phyloP scores from a whole-genome alignment of 2,329 filamentous ascomycete species.

The Fusarium sp. region DNA sequence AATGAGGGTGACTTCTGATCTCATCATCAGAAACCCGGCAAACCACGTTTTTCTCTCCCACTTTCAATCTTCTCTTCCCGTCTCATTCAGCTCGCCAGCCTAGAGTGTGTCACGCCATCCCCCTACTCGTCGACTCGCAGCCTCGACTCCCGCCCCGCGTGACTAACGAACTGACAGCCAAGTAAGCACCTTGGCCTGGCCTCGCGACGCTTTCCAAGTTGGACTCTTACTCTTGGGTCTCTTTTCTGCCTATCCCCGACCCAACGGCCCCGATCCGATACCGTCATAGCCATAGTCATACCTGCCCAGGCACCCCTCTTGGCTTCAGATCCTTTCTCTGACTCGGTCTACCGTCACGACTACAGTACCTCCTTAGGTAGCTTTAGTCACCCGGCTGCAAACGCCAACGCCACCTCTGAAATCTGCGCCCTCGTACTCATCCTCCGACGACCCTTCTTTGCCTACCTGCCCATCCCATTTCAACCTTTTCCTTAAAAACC shows the following conservation, averaged over 20 bases:
- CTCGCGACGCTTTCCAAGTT: not conserved
- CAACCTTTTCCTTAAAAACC: conserved; percentile 39
- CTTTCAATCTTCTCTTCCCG: not conserved
- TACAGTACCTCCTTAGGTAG: conserved; percentile 8
- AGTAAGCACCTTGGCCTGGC: not conserved
- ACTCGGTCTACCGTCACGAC: conserved; percentile 32
- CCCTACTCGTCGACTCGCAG: not conserved
- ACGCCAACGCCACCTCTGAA: conserved; percentile 35
- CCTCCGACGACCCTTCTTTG: conserved; percentile 8
- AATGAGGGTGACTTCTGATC: conserved; percentile 22
- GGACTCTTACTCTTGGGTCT: conserved; percentile 3
- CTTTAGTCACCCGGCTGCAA: conserved; percentile 38
- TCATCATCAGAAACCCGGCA: conserved; percentile 18
- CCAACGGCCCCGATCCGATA: conserved; percentile 24
- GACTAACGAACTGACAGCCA: not conserved
- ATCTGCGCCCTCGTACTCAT: conserved; percentile 24
- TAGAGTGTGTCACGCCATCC: not conserved
- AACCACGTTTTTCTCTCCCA: not conserved
- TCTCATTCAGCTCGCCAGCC: not conserved
- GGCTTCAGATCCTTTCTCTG: conserved; percentile 22
- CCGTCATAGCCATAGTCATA: conserved; percentile 37
- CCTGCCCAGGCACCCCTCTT: conserved; percentile 12
- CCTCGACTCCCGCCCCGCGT: conserved; percentile 1
- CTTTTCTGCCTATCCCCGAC: conserved; percentile 31
- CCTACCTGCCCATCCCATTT: not conserved